A percentile compares a stretch with the other conserved stretches of the same genome.
These are phyloP conservation scores for Epithemia pelagica DNA, from an alignment of 108 stramenopile species.

Conservation along the genomic window DNA sequence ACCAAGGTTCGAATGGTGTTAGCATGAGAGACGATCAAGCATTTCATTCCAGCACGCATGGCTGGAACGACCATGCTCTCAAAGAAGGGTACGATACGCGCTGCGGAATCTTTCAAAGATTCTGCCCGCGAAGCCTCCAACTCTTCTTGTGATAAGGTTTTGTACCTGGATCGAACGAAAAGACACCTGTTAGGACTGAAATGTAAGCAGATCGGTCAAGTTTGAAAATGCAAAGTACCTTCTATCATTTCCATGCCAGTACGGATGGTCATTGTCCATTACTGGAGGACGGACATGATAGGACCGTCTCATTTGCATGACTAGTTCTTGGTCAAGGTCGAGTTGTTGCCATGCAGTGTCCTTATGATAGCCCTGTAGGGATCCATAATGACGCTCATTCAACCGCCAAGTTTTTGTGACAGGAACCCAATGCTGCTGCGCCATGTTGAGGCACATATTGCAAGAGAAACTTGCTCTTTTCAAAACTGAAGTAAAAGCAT, in stretches of 20 bases:
- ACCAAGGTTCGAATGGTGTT: conserved; percentile 82
- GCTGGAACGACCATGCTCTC: conserved; percentile 62
- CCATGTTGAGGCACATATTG: conserved; percentile 73
- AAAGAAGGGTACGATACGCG: conserved; percentile 80
- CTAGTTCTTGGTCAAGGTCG: conserved; percentile 67
- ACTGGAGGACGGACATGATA: conserved; percentile 63
- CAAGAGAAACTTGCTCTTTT: conserved; percentile 64
- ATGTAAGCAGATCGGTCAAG: conserved; percentile 66
- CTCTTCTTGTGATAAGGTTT: conserved; percentile 48
- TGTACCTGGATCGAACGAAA: conserved; percentile 27
- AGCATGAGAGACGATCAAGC: conserved; percentile 77
- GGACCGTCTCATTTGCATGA: conserved; percentile 77
- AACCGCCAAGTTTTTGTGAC: conserved; percentile 78
- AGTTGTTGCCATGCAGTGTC: conserved; percentile 66
- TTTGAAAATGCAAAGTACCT: conserved; percentile 22
- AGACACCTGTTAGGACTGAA: not conserved
- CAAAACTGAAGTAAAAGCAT: conserved; percentile 74
- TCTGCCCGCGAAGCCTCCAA: conserved; percentile 56
- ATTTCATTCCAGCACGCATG: conserved; percentile 61
- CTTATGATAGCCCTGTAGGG: conserved; percentile 81
- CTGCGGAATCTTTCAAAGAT: conserved; percentile 65
- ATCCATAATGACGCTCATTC: conserved; percentile 86
- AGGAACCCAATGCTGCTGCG: conserved; percentile 78
- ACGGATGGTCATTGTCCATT: conserved; percentile 81
- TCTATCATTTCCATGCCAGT: conserved; percentile 81